Percentiles rank a stretch among this genome's conserved stretches.
These are phyloP conservation scores for Striga asiatica DNA, from an alignment of 257 asterid species.

Conservation along the genomic window DNA sequence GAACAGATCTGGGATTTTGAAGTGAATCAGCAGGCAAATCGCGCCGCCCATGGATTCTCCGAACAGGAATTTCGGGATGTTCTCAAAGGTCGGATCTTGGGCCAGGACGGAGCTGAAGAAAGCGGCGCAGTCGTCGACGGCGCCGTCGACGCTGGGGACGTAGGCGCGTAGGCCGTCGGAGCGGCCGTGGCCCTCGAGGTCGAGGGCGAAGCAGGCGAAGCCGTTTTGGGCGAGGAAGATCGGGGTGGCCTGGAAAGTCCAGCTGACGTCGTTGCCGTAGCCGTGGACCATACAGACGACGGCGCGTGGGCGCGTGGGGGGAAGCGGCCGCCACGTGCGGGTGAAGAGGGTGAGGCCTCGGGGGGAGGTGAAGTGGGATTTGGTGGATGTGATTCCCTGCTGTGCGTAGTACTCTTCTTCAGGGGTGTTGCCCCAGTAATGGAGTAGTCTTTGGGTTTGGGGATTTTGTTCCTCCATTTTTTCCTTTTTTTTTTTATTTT, in stretches of 20 bases:
- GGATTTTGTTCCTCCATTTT: conserved; percentile 28
- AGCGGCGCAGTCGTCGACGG: conserved; percentile 47
- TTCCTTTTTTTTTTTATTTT: no score
- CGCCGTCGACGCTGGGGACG: conserved; percentile 58
- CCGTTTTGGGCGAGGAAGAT: conserved; percentile 78
- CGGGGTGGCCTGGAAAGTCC: conserved; percentile 78
- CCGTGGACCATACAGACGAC: conserved; percentile 83
- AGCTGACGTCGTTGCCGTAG: conserved; percentile 83
- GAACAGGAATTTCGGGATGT: conserved; percentile 32
- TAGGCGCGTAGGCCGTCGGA: conserved; percentile 76
- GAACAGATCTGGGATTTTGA: conserved; percentile 31
- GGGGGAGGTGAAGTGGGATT: conserved; percentile 49
- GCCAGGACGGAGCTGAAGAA: conserved; percentile 25
- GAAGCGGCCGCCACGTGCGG: conserved; percentile 56
- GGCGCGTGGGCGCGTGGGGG: conserved; percentile 43
- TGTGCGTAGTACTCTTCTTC: conserved; percentile 52
- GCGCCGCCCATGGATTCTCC: conserved; percentile 97
- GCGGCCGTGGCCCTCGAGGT: conserved; percentile 81
- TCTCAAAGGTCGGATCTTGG: conserved; percentile 25
- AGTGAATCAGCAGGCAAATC: conserved; percentile 52
- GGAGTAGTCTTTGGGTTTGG: conserved; percentile 15
- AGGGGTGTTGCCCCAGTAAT: conserved; percentile 71
- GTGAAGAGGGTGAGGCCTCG: conserved; percentile 63
- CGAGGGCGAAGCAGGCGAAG: conserved; percentile 75
- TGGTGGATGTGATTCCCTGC: conserved; percentile 49